These are phyloP conservation scores for Wallacemonas sp. DNA, from an alignment of 208 protist genomes.

Conservation along the genomic window DNA sequence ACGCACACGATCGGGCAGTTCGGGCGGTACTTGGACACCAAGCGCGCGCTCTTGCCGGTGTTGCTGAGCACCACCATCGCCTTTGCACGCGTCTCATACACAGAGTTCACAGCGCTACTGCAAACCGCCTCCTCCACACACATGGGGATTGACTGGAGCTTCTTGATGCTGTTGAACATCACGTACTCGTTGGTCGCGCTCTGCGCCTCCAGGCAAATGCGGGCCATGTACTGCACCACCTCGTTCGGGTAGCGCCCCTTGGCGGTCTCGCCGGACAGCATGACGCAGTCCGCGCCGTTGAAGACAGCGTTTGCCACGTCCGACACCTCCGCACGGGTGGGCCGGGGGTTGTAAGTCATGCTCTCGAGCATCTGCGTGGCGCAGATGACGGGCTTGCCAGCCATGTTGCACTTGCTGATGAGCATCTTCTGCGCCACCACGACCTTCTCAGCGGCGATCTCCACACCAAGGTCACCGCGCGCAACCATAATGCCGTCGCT, in stretches of 20 bases:
- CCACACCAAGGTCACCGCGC: constrained; percentile 98
- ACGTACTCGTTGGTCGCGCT: constrained; percentile 73
- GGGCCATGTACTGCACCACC: constrained; percentile 95
- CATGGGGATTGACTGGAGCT: constrained; percentile 80
- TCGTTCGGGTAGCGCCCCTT: constrained; percentile 97
- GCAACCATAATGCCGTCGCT: constrained; percentile 99
- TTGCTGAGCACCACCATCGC: constrained; percentile 93
- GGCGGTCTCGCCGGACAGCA: constrained; percentile 99
- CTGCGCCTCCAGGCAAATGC: constrained; percentile 90
- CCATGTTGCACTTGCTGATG: constrained; percentile 97
- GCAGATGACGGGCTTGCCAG: constrained; percentile 98
- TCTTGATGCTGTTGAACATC: constrained; percentile 86
- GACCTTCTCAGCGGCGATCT: constrained; percentile 98
- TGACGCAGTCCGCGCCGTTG: constrained; percentile 98
- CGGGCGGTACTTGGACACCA: constrained; percentile 97
- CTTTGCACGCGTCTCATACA: constrained; percentile 89
- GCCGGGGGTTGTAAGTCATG: constrained; percentile 96
- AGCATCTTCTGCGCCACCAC: constrained; percentile 99
- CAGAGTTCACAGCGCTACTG: constrained; percentile 93
- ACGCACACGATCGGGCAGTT: constrained; percentile 93
- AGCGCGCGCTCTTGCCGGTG: constrained; percentile 89
- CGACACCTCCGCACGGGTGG: constrained; percentile 98
- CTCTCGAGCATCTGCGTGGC: constrained; percentile 99
- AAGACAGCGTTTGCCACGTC: constrained; percentile 98
- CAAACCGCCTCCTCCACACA: constrained; percentile 91